Conservation (phyloP, 768 basidiomycete species). For the Mycena olivaceomarginata region DNA sequence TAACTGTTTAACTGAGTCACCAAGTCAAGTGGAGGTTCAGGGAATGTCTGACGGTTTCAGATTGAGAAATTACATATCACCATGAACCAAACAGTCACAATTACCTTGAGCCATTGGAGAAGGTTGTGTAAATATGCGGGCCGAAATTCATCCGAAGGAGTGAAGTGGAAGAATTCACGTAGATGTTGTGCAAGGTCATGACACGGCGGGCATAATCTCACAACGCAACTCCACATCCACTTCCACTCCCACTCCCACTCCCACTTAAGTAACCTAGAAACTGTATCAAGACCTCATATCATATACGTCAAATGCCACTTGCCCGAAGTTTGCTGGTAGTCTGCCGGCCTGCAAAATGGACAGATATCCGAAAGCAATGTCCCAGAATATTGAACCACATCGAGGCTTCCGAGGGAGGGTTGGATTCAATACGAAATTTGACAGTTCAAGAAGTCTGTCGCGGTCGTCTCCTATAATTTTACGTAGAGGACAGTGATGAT, state of each 20-base stretch:
- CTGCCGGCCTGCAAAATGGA: not conserved
- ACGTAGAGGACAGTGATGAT: conserved; percentile 8
- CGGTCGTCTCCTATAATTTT: not conserved
- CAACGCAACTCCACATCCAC: not conserved
- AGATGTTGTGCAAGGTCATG: not conserved
- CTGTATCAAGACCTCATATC: not conserved
- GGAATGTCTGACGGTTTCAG: not conserved
- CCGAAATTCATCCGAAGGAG: not conserved
- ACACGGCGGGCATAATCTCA: not conserved
- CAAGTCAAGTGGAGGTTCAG: not conserved
- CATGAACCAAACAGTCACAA: not conserved
- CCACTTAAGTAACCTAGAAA: not conserved
- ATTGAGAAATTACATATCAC: not conserved
- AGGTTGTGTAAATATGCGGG: not conserved
- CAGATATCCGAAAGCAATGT: not conserved
- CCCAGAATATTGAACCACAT: not conserved
- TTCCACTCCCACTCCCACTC: not conserved
- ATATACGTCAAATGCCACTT: not conserved
- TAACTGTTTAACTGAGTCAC: not conserved
- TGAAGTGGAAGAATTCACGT: not conserved
- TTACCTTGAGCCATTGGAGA: conserved; percentile 1
- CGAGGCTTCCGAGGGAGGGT: not conserved
- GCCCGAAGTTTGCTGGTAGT: not conserved
- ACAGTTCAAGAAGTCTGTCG: not conserved
- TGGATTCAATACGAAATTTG: not conserved